Evolutionary conservation across 2,329 filamentous ascomycete genomes (phyloP), one percentile per base, ranked within the genome.

Genomic region (Neonectria punicea): DNA sequence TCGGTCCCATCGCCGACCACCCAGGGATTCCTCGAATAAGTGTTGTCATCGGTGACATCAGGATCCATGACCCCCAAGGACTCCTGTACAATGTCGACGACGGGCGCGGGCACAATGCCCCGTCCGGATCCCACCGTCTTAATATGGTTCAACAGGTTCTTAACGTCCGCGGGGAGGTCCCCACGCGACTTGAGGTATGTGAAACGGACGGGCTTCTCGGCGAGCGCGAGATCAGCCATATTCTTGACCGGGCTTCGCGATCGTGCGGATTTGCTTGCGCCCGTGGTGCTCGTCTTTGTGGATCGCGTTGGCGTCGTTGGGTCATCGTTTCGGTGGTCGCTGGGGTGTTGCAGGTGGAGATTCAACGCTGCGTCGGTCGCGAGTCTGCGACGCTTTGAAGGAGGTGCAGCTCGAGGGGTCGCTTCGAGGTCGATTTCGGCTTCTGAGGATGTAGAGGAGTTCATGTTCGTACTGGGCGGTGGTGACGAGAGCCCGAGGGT

Each of bases 21-120:
- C 34, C 47, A 51, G 14, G 51, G 36, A 20, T 58, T 51, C 56
- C 18, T 53, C 1, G 51, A 22, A 25, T 51, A 58, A 22, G 18
- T 10, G 25, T 51, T 58, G 13, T 20, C 20, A 13, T 51, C 34
- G 1, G 39, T 43, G 4, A 43, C 9, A 18, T 43, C 39, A 43
- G 39, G 39, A 18, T 43, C 39, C 16, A 43, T 43, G 2, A 43
- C 13, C 14, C 39, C 39, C 4, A 43, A 18, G 7, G 39, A 43
- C 5, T 14, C 39, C 39, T 43, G 39, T 10, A 43, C 39, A 20
- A 16, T 16, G 1, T 43, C 39, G 14, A 43, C 39, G 16, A 43
- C 39, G 39, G 39, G 16, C n/a, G 6, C 16, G 39, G 16, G 39
- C 39, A 43, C 16, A 18, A 43, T 43, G n/a, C 39, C 39, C 14